phyloP scores from a whole-genome alignment of 2,329 filamentous ascomycete genomes.

The Aureobasidium sp. region DNA sequence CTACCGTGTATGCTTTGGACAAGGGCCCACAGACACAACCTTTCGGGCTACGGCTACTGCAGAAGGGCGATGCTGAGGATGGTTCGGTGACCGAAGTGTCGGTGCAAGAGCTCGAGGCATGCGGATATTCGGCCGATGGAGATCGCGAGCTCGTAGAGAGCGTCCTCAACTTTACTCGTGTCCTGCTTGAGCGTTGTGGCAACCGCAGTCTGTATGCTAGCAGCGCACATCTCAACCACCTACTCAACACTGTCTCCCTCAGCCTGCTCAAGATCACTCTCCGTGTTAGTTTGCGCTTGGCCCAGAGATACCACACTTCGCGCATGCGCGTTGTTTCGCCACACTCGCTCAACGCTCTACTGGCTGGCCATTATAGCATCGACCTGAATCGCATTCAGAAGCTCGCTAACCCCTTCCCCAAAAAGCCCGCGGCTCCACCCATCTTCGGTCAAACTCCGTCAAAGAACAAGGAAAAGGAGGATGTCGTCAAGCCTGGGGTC shows the following conservation, averaged over 20 bases:
- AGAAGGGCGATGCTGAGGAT: slow-evolving; percentile 49
- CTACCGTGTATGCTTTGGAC: slow-evolving; percentile 69
- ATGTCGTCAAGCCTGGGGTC: slow-evolving; percentile 47
- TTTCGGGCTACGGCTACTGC: slow-evolving; percentile 61
- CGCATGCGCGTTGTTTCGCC: slow-evolving; percentile 62
- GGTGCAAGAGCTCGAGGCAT: slow-evolving; percentile 32
- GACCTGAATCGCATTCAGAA: slow-evolving; percentile 73
- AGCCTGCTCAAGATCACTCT: slow-evolving; percentile 71
- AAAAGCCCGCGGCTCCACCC: slow-evolving; percentile 50
- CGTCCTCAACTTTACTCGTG: slow-evolving; percentile 75
- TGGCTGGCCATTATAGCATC: slow-evolving; percentile 75
- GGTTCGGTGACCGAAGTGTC: neutral
- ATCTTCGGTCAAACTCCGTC: slow-evolving; percentile 49
- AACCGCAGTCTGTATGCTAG: slow-evolving; percentile 95
- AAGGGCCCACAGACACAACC: slow-evolving; percentile 73
- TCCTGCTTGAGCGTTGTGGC: slow-evolving; percentile 89
- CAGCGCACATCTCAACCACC: slow-evolving; percentile 78
- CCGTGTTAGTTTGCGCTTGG: slow-evolving; percentile 74
- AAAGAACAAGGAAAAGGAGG: slow-evolving; percentile 71
- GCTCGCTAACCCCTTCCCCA: slow-evolving; percentile 73
- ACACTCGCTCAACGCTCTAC: slow-evolving; percentile 49
- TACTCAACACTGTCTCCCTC: slow-evolving; percentile 81
- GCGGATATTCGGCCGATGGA: slow-evolving; percentile 63
- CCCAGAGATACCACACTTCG: slow-evolving; percentile 86
- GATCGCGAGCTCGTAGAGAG: slow-evolving; percentile 74